Base-by-base conservation (phyloP, 352 stramenopile genomes). In the Phytophthora crassamura region DNA sequence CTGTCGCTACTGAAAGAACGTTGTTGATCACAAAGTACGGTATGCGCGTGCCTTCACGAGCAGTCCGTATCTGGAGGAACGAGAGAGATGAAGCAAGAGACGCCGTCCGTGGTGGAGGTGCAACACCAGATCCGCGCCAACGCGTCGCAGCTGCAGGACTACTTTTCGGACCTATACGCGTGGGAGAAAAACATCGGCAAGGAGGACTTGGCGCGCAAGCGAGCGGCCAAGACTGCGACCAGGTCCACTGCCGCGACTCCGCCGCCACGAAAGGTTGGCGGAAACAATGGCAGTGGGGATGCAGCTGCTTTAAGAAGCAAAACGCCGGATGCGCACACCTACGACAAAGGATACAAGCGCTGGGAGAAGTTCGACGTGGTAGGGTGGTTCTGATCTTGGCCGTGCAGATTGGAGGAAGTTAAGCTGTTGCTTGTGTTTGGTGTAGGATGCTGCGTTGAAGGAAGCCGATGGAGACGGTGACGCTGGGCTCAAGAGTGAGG, bases 291-390 rank as follows among this genome's bases (percentile, higher is more conserved):
- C 15, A 7, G 3, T 5, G 20, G 0, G 30, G 39, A 22, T 7
- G 25, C 22, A 18, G 28, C 14, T 42, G 33, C 12, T 59, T 5
- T 7, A 14, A 14, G 49, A 39, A 39, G 18, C 5, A 87, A 83
- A 47, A 42, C 63, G 9, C 64, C 78, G 6, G 87, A 89, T 46
- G 75, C 72, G 5, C 91, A 97, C 42, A 95, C 88, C 28, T 90
- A 97, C 59, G 88, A 97, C 55, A 94, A 94, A 64, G 89, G 89
- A 36, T 98, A 98, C 74, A 82, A 91, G 38, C 91, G 93, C 41
- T 98, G 90, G 91, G 86, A 90, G 20, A 88, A 80, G 33, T 97
- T 97, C 53, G 89, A 98, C 36, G 85, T 93, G 49, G 91, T 94
- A 69, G 8, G 67, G 58, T 51, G 10, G 7, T 12, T 16, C 50